Evolutionary conservation across 2,329 filamentous ascomycete genomes (phyloP), one percentile per base, ranked within the genome.

Genomic region (Rosellinia necatrix): DNA sequence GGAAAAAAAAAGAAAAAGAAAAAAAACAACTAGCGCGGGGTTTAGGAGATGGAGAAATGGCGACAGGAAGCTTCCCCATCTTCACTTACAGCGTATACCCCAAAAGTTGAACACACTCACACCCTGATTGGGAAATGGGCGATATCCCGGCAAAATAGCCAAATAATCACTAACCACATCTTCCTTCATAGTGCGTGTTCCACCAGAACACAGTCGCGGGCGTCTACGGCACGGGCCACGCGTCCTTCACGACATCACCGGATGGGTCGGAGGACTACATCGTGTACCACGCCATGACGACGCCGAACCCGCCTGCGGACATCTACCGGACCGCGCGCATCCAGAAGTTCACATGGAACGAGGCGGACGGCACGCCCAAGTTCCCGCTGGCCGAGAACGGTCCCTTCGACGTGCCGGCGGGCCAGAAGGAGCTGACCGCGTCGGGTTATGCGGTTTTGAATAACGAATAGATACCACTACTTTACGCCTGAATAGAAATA

Each of bases 231-330:
- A 69, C 72, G 2, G 72, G 72, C 1, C 71, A 74, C 44, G 71
- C 72, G 3, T 72, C 68, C 54, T 73, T 70, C 58, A 68, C 64
- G 17, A 70, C 67, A 12, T 72, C 69, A 6, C 70, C 70, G 4
- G 70, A 73, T 50, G 68, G 69, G 10, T 58, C 56, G 13, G 69
- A 73, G 51, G 41, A 70, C 38, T 74, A 72, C 29, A 53, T 73
- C 7, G 71, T 73, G 6, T 74, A 72, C 49, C 71, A 74, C 41
- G 72, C 71, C 0, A 64, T 69, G 60, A 74, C 70, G 6, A 73
- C 70, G 10, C 37, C 69, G 3, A 66, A 72, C 17, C 71, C 71
- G 1, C 56, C 64, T 1, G 63, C 68, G 4, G 64, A 72, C 25
- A 46, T 73, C 4, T 72, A 69, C 50, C 68, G 71, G 5, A 73